phyloP scores from a whole-genome alignment of 495 filamentous ascomycete species.

The Penicillium bialowiezense region DNA sequence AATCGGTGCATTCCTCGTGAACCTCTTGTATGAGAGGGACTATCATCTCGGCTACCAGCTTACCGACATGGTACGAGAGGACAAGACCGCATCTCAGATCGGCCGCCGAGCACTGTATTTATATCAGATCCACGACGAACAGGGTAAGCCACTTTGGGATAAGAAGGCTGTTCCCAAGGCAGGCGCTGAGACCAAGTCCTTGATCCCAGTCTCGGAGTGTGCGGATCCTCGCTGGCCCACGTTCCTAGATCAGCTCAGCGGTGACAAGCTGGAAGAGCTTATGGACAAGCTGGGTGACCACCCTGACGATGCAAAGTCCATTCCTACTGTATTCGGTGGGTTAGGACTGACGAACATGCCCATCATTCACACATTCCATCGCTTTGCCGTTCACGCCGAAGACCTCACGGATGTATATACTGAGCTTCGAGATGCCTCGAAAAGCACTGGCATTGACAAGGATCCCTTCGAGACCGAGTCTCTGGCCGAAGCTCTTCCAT shows the following conservation, averaged over 20 bases:
- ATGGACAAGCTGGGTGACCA: background rate
- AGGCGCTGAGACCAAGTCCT: background rate
- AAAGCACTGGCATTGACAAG: too few species aligned
- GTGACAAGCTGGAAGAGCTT: background rate
- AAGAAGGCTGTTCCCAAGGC: background rate
- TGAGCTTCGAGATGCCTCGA: background rate
- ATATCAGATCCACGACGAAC: background rate
- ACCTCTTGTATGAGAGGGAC: conserved; percentile 1
- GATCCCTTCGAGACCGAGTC: background rate
- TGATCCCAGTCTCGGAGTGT: background rate
- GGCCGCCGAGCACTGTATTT: background rate
- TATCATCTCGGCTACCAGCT: background rate
- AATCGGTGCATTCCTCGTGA: conserved; percentile 8
- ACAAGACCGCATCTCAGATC: background rate
- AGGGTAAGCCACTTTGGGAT: background rate
- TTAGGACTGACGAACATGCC: background rate
- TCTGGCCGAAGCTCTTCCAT: background rate
- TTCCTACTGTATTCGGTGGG: background rate
- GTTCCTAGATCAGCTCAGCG: background rate
- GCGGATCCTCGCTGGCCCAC: background rate
- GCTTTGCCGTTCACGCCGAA: background rate
- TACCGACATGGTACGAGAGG: background rate
- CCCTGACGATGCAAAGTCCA: background rate
- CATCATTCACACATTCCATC: background rate
- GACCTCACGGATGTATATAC: background rate